Percentiles rank a stretch among this genome's conserved stretches.
phyloP scores from a whole-genome alignment of 495 filamentous ascomycete genomes.

The Cercophora newfieldiana region DNA sequence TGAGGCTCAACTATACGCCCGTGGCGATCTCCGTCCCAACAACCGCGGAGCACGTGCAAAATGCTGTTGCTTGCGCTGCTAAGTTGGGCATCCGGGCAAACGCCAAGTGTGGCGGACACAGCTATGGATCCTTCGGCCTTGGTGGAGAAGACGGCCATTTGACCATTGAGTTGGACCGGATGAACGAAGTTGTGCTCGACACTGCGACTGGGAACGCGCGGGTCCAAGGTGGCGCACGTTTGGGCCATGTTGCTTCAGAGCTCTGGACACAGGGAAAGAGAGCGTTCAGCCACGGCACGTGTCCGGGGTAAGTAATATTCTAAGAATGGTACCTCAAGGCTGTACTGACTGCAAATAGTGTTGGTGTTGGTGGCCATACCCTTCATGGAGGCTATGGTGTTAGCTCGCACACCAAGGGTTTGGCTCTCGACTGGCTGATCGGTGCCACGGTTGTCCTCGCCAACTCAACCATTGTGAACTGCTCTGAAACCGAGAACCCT shows the following conservation, averaged over 20 bases:
- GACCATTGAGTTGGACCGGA: constrained; percentile 45
- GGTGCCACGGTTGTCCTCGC: constrained; percentile 46
- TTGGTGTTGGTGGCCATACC: constrained; percentile 45
- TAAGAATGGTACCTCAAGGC: background rate
- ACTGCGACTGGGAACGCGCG: constrained; percentile 40
- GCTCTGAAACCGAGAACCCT: constrained; percentile 43
- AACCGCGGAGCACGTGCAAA: constrained; percentile 41
- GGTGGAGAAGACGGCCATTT: constrained; percentile 51
- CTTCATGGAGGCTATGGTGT: constrained; percentile 48
- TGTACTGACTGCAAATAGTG: constrained; percentile 29
- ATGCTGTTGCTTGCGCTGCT: constrained; percentile 41
- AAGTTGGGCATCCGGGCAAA: constrained; percentile 44
- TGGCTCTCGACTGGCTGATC: constrained; percentile 47
- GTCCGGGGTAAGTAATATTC: constrained; percentile 38
- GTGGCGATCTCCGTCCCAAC: constrained; percentile 43
- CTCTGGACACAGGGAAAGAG: constrained; percentile 46
- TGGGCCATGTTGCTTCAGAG: constrained; percentile 46
- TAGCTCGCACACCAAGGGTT: constrained; percentile 46
- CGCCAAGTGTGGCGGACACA: constrained; percentile 51
- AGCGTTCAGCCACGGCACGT: constrained; percentile 48
- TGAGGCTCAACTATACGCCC: constrained; percentile 40
- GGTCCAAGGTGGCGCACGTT: constrained; percentile 40
- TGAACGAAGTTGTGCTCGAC: constrained; percentile 45
- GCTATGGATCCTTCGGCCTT: constrained; percentile 48
- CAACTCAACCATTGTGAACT: constrained; percentile 42